Conservation (phyloP, 495 filamentous ascomycete species). For the Penicillium macrosclerotiorum region DNA sequence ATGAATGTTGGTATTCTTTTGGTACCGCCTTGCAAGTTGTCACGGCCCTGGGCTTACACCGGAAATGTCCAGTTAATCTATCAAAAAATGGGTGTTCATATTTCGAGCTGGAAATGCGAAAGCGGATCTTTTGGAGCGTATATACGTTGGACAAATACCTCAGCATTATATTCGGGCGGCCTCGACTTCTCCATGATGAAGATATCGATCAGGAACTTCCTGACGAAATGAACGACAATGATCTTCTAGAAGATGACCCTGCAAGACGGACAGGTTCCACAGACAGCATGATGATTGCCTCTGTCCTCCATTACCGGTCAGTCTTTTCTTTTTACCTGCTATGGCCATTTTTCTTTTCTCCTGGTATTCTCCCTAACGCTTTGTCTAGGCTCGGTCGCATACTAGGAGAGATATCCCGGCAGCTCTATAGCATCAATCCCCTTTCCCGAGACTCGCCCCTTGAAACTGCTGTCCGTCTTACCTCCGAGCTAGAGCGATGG, state of each 20-base stretch:
- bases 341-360: too few species aligned
- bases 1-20: constrained; percentile 51
- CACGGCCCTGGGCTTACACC: constrained; percentile 44
- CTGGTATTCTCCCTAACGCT: too few species aligned
- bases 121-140: constrained; percentile 57
- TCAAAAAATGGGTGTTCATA: constrained; percentile 32
- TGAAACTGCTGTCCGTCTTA: constrained; percentile 38
- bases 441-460: constrained; percentile 37
- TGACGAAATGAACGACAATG: constrained; percentile 51
- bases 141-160: constrained; percentile 58
- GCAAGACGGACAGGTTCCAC: constrained; percentile 28
- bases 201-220: constrained; percentile 55
- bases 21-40: constrained; percentile 46
- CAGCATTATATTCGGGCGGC: constrained; percentile 54
- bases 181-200: constrained; percentile 51
- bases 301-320: constrained; percentile 45
- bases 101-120: constrained; percentile 43
- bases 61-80: constrained; percentile 32
- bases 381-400: constrained; percentile 40
- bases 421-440: constrained; percentile 49
- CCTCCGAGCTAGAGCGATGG: constrained; percentile 36
- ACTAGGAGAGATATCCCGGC: constrained; percentile 43
- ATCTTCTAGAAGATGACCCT: constrained; percentile 45
- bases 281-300: constrained; percentile 49
- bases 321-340: neutral